A percentile compares a stretch with the other conserved stretches of the same genome.
These are phyloP conservation scores for Paulownia fortunei DNA, from an alignment of 257 asterid genomes.

Conservation along the genomic window DNA sequence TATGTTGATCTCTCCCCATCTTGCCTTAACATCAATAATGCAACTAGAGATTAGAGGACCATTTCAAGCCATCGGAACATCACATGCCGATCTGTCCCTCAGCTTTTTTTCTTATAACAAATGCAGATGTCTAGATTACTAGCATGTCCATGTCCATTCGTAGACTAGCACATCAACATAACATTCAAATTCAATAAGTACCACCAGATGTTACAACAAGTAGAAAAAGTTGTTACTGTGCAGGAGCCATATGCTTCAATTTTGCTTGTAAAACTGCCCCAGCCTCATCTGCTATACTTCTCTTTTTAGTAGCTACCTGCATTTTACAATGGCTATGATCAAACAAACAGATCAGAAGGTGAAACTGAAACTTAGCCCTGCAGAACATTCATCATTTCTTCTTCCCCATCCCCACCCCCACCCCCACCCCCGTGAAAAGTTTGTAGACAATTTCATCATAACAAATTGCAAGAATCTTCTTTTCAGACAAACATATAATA, in stretches of 20 bases:
- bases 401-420: background rate
- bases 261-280: slow-evolving; percentile 74
- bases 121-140: background rate
- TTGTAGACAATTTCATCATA: background rate
- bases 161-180: background rate
- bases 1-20: background rate
- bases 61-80: too few species aligned
- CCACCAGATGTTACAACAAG: slow-evolving; percentile 1
- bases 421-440: background rate
- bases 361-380: background rate
- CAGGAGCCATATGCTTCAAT: slow-evolving; percentile 57
- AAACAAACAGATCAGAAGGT: slow-evolving; percentile 8
- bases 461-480: background rate
- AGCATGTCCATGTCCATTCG: background rate
- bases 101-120: too few species aligned
- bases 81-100: too few species aligned
- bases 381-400: background rate
- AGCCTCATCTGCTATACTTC: slow-evolving; percentile 74
- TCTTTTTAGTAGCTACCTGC: slow-evolving; percentile 83
- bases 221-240: slow-evolving; percentile 39
- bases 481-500: background rate
- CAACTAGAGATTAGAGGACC: background rate
- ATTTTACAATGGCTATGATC: slow-evolving; percentile 19
- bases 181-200: background rate
- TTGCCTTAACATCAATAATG: background rate